A percentile compares a stretch with the other conserved stretches of the same genome.
Conservation (phyloP, 1,139 yeast species). For the Taphrina betulina region DNA sequence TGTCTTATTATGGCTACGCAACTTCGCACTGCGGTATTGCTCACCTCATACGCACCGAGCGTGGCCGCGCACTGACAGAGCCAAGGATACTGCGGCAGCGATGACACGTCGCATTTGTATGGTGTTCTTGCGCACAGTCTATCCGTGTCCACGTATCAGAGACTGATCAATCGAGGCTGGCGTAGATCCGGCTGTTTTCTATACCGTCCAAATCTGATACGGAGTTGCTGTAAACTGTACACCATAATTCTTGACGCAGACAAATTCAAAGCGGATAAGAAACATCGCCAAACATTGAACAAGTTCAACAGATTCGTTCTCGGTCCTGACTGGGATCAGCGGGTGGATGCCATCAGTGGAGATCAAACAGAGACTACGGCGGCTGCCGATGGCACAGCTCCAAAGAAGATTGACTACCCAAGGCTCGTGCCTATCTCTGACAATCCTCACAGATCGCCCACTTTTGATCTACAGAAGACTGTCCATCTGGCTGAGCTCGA, state of each 20-base stretch:
- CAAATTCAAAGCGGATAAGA: conserved; percentile 56
- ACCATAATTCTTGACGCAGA: conserved; percentile 61
- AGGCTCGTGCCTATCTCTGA: neutral
- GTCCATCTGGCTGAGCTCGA: neutral
- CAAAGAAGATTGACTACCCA: neutral
- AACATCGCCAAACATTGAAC: conserved; percentile 64
- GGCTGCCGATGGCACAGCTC: conserved; percentile 25
- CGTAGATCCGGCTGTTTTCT: conserved; percentile 67
- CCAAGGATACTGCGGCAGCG: conserved; percentile 38
- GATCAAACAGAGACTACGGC: neutral
- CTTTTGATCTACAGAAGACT: neutral
- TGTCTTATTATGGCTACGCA: conserved; percentile 25
- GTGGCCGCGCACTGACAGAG: too few species aligned
- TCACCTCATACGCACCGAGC: too few species aligned
- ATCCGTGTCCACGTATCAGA: conserved; percentile 38
- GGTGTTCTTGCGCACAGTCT: conserved; percentile 35
- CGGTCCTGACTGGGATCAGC: too few species aligned
- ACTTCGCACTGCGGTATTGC: conserved; percentile 15
- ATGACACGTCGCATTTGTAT: conserved; percentile 34
- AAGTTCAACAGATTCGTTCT: conserved; percentile 55
- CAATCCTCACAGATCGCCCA: neutral
- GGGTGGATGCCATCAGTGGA: neutral
- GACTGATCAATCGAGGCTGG: conserved; percentile 64
- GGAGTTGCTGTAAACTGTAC: conserved; percentile 79
- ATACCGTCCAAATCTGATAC: conserved; percentile 68